Percentiles rank a stretch among this genome's conserved stretches.
Conservation (phyloP, 2,329 filamentous ascomycete species). For the Phyllosticta citrichinensis region DNA sequence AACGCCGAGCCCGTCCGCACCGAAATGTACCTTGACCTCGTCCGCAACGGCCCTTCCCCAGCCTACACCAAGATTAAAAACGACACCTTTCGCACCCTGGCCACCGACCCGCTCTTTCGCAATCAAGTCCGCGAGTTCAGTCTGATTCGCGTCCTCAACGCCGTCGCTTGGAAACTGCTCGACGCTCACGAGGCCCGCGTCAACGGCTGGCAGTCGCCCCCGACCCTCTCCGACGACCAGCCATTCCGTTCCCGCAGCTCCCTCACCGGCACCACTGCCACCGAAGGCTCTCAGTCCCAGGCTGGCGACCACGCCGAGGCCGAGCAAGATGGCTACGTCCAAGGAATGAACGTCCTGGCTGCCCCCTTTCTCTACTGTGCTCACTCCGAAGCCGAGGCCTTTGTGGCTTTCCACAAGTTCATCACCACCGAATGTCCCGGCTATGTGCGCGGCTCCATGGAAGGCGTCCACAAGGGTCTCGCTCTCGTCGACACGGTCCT, state of each 20-base stretch:
- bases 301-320: slow-evolving; percentile 34
- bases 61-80: slow-evolving; percentile 97
- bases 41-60: slow-evolving; percentile 87
- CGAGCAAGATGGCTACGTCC: slow-evolving; percentile 81
- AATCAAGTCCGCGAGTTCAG: slow-evolving; percentile 91
- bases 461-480: slow-evolving; percentile 87
- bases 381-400: slow-evolving; percentile 88
- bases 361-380: slow-evolving; percentile 94
- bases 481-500: slow-evolving; percentile 86
- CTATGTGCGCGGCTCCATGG: slow-evolving; percentile 93
- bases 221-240: slow-evolving; percentile 36
- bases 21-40: slow-evolving; percentile 77
- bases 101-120: slow-evolving; percentile 94
- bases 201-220: slow-evolving; percentile 41
- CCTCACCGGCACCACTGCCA: slow-evolving; percentile 13
- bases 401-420: slow-evolving; percentile 78
- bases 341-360: slow-evolving; percentile 97
- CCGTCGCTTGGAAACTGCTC: slow-evolving; percentile 85
- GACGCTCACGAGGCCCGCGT: slow-evolving; percentile 57
- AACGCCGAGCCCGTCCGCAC: slow-evolving; percentile 77
- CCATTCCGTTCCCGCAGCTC: slow-evolving; percentile 19
- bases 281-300: slow-evolving; percentile 12
- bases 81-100: slow-evolving; percentile 92
- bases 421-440: slow-evolving; percentile 82
- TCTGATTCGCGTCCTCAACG: slow-evolving; percentile 87